Base-by-base conservation (phyloP, 768 basidiomycete genomes). In the Leccinum rimulosum region DNA sequence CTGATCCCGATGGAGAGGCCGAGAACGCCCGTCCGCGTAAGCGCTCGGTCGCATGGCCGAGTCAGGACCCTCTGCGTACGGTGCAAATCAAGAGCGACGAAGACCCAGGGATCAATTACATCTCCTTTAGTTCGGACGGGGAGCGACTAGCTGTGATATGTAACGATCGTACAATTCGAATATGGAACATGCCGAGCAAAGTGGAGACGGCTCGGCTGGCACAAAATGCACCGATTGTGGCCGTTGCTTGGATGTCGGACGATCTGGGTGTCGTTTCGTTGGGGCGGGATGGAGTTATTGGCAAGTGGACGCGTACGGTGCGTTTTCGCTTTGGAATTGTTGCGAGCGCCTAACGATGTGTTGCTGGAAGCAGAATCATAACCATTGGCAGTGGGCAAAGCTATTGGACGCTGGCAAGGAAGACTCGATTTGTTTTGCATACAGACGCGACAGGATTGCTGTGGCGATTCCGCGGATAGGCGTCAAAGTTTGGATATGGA, bases 401-500 rank as follows among this genome's bases (percentile, higher is more conserved):
- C 66, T 85, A n/a, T 68, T 85, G 47, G 79, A 83, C 35, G 78
- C 79, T 7, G 81, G 79, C 14, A 71, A 70, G 65, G 79, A 80
- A 11, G 80, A 77, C 36, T 73, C 76, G 45, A 68, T 79, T 19
- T 83, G 82, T 68, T 74, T 88, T 62, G 84, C 84, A 1, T 85
- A 82, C 67, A 63, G 68, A 54, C 79, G 79, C 25, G 84, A 85
- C 70, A 76, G 80, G 36, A 82, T 88, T 60, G 87, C 86, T 0
- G 80, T 88, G 19, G 82, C 85, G 22, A 83, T 83, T 57, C 84
- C 84, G 35, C 72, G 74, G n/a, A 63, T 73, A 45, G 85, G 84
- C 3, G 84, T 88, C 45, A 85, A 82, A 59, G 77, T 87, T n/a
- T 88, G 86, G 86, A 68, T 83, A 58, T 82, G 79, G 79, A 75